Conservation (phyloP, 305 asterid species). For the Fraxinus velutina region DNA sequence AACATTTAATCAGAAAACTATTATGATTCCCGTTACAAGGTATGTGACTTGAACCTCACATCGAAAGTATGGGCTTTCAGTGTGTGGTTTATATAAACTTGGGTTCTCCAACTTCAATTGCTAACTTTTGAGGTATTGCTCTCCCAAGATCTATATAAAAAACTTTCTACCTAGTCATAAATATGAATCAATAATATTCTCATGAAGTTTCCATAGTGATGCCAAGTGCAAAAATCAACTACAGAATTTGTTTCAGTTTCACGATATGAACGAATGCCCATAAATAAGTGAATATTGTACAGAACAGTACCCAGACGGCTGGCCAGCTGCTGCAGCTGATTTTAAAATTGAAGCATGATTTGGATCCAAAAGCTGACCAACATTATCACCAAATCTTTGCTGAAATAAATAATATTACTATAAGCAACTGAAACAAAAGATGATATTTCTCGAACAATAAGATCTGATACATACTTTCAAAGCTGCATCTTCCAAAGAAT, state of each 20-base stretch:
- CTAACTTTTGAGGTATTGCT: no score
- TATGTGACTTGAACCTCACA: no score
- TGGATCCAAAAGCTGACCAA: constrained; percentile 72
- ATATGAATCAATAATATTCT: background rate
- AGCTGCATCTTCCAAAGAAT: constrained; percentile 82
- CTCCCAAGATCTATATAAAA: no score
- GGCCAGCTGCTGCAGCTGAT: constrained; percentile 79
- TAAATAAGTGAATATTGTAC: constrained; percentile 1
- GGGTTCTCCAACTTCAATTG: no score
- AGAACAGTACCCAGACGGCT: constrained; percentile 74
- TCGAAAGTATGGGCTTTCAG: no score
- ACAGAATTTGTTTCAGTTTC: background rate
- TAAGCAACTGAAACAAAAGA: constrained; percentile 19
- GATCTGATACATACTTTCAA: constrained; percentile 54
- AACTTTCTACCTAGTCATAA: background rate
- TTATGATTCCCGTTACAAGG: no score
- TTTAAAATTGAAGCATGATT: constrained; percentile 88
- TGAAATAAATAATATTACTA: constrained; percentile 32
- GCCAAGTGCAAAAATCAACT: background rate
- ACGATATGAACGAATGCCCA: background rate
- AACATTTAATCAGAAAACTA: background rate
- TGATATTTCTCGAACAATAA: constrained; percentile 4
- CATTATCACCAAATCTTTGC: constrained; percentile 89
- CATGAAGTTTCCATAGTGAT: background rate
- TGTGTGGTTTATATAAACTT: no score